Percentiles rank a stretch among this genome's conserved stretches.
These are phyloP conservation scores for Phialophora tarda DNA, from an alignment of 2,329 filamentous ascomycete genomes.

Conservation along the genomic window DNA sequence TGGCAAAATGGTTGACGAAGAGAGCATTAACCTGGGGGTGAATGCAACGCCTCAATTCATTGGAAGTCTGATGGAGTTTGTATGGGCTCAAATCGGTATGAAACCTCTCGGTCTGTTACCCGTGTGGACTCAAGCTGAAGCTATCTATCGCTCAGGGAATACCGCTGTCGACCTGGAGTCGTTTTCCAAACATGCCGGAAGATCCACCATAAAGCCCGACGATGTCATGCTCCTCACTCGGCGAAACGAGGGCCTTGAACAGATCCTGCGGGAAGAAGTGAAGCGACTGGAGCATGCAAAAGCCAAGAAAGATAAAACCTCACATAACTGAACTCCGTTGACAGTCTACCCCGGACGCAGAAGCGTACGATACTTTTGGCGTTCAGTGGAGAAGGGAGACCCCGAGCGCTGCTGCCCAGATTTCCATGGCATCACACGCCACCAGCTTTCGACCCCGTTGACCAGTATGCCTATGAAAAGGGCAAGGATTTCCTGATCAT, in stretches of 20 bases:
- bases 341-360: background rate
- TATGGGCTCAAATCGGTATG: conserved; percentile 84
- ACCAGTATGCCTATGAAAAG: background rate
- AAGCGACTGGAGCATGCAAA: conserved; percentile 33
- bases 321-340: background rate
- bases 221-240: conserved; percentile 87
- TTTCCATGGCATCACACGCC: background rate
- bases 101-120: conserved; percentile 20
- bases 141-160: conserved; percentile 50
- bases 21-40: conserved; percentile 72
- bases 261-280: conserved; percentile 61
- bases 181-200: conserved; percentile 76
- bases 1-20: conserved; percentile 86
- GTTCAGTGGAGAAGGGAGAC: background rate
- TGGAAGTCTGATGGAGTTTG: conserved; percentile 80
- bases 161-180: conserved; percentile 66
- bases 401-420: background rate
- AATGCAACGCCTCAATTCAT: conserved; percentile 95
- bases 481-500: background rate
- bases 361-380: background rate
- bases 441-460: background rate
- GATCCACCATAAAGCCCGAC: conserved; percentile 78
- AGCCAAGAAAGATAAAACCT: conserved; percentile 34
- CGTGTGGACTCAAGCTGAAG: conserved; percentile 1
- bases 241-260: conserved; percentile 82